Evolutionary conservation across 441 rosid genomes (phyloP).

Genomic region (Populus hybrid): DNA sequence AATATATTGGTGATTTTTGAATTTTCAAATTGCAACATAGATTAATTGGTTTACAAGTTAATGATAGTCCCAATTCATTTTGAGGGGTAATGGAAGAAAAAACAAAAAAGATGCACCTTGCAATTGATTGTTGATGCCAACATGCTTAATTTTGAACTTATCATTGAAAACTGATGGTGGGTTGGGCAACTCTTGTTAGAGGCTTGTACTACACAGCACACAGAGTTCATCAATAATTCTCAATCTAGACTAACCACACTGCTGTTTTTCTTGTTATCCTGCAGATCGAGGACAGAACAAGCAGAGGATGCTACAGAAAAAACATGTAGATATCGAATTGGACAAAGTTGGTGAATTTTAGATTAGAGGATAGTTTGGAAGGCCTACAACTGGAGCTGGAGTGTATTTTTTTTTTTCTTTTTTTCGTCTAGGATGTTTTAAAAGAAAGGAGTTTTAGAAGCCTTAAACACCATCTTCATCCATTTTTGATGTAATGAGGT

Average conservation of each 20-base stretch:
- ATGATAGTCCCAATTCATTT: neutral
- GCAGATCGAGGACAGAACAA: slow-evolving; percentile 6
- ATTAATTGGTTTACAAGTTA: neutral
- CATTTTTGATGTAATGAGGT: neutral
- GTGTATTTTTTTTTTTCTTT: neutral
- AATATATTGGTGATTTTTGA: neutral
- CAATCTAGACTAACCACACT: neutral
- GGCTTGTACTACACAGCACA: neutral
- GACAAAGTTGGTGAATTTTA: neutral
- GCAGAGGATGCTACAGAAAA: neutral
- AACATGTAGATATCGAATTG: neutral
- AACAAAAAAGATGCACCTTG: neutral
- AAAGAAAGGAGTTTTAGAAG: neutral
- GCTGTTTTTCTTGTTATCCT: neutral
- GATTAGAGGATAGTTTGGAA: neutral
- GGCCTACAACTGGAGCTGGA: neutral
- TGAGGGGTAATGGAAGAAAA: neutral
- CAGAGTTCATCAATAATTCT: neutral
- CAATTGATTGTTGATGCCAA: neutral
- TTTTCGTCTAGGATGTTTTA: neutral
- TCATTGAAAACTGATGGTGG: neutral
- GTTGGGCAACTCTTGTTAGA: neutral
- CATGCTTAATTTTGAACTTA: neutral
- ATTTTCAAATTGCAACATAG: neutral
- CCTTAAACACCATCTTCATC: neutral